Conservation (phyloP, 75 land plant genomes). For the Chamaecyparis obtusa region DNA sequence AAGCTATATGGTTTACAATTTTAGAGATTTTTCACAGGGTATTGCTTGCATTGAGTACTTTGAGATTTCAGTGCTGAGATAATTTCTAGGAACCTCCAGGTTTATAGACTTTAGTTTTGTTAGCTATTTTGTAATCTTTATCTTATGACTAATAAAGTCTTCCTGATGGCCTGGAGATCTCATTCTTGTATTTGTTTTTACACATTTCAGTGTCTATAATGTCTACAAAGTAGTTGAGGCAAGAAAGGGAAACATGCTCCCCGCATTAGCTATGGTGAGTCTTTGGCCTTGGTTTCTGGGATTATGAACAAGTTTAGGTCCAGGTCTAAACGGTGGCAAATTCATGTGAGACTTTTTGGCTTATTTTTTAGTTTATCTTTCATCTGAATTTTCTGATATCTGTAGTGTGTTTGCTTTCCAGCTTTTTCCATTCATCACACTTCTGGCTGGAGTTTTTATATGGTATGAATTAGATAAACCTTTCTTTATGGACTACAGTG, state of each 20-base stretch:
- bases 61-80: neutral
- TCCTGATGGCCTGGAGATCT: neutral
- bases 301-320: neutral
- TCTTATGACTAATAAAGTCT: neutral
- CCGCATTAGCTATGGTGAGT: slow-evolving; percentile 95
- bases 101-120: neutral
- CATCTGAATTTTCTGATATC: neutral
- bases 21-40: neutral
- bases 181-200: slow-evolving; percentile 1
- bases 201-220: slow-evolving; percentile 63
- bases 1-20: neutral
- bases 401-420: slow-evolving; percentile 27
- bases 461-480: slow-evolving; percentile 48
- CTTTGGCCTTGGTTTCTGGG: neutral
- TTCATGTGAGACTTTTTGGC: neutral
- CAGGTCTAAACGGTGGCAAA: neutral
- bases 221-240: slow-evolving; percentile 82
- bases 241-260: slow-evolving; percentile 78
- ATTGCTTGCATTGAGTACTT: neutral
- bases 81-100: neutral
- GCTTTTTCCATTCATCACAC: slow-evolving; percentile 83
- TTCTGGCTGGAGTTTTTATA: slow-evolving; percentile 63
- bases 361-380: neutral
- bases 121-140: neutral
- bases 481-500: neutral